These are phyloP conservation scores for Rickenella mellea DNA, from an alignment of 768 basidiomycete genomes.

Conservation along the genomic window DNA sequence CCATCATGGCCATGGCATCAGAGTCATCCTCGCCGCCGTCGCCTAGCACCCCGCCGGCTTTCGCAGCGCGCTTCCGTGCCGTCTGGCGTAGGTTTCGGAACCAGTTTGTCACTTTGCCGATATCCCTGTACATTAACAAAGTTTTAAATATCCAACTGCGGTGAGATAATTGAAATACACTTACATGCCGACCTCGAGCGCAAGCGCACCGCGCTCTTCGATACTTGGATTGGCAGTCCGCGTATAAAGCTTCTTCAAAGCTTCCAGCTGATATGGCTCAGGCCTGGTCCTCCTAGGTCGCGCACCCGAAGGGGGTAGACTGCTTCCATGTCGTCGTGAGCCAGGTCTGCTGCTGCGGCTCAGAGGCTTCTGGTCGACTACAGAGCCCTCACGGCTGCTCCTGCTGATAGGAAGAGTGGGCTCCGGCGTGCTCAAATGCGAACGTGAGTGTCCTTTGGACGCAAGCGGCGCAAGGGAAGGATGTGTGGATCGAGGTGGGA, in stretches of 20 bases:
- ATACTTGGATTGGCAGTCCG: constrained; percentile 69
- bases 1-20: constrained; percentile 20
- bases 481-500: constrained; percentile 20
- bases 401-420: too few relatives aligned
- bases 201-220: constrained; percentile 67
- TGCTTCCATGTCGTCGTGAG: background rate
- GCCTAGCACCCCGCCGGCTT: constrained; percentile 33
- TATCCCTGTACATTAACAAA: constrained; percentile 39
- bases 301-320: background rate
- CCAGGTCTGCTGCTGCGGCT: background rate
- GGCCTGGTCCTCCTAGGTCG: constrained; percentile 69
- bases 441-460: background rate
- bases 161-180: constrained; percentile 13
- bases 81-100: constrained; percentile 80
- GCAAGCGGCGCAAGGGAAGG: constrained; percentile 15
- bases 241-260: constrained; percentile 58
- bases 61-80: constrained; percentile 58
- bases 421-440: background rate
- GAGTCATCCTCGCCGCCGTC: constrained; percentile 33
- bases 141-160: background rate
- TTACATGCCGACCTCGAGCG: constrained; percentile 70
- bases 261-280: constrained; percentile 69
- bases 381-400: too few relatives aligned
- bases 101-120: constrained; percentile 84
- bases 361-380: background rate